phyloP scores from a whole-genome alignment of 257 asterid species.

The Solanum microdontum region DNA sequence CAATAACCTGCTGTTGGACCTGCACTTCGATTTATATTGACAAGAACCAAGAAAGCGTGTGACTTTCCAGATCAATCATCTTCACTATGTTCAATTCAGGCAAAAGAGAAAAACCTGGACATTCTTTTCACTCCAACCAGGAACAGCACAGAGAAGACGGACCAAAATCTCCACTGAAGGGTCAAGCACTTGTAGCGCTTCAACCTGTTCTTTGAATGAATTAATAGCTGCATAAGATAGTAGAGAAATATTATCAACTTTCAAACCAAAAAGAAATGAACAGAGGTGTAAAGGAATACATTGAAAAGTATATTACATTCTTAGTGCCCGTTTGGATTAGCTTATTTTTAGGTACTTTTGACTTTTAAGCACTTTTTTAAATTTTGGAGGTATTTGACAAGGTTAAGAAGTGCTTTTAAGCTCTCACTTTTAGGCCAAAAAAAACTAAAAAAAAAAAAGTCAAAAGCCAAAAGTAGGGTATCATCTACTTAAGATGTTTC shows the following conservation, averaged over 20 bases:
- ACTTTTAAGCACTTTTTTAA: background rate
- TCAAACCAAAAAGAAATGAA: background rate
- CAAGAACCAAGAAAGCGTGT: background rate
- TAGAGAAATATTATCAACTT: background rate
- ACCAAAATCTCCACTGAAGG: slow-evolving; percentile 73
- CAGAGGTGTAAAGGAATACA: background rate
- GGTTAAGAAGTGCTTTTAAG: background rate
- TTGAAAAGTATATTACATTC: background rate
- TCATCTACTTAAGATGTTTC: background rate
- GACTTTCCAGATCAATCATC: background rate
- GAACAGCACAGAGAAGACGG: slow-evolving; percentile 82
- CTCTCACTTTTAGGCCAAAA: background rate
- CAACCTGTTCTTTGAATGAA: slow-evolving; percentile 90
- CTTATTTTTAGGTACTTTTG: background rate
- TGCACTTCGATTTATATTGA: slow-evolving; percentile 17
- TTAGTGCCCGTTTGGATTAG: background rate
- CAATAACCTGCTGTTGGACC: slow-evolving; percentile 97
- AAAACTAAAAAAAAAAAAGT: background rate
- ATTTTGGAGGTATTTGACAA: background rate
- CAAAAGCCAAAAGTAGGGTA: background rate
- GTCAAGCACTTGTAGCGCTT: slow-evolving; percentile 43
- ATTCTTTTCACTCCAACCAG: slow-evolving; percentile 98
- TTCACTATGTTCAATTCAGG: background rate
- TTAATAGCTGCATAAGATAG: slow-evolving; percentile 60
- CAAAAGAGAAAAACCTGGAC: slow-evolving; percentile 60